These are phyloP conservation scores for Quercus robur DNA, from an alignment of 306 rosid species.

Conservation along the genomic window DNA sequence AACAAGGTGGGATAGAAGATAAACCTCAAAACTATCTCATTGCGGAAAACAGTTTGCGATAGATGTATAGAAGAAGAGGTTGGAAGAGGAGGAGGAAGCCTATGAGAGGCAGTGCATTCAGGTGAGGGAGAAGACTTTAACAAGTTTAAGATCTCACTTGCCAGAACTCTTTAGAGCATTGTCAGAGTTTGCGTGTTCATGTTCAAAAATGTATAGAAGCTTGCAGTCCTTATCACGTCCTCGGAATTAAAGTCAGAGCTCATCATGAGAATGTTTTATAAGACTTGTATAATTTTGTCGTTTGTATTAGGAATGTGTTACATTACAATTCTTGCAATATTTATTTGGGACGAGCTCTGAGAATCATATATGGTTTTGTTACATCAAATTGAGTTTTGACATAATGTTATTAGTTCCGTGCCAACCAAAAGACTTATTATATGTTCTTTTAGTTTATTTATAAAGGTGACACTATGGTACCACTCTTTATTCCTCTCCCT, in stretches of 20 bases:
- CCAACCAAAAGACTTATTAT: too few relatives aligned
- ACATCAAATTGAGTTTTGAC: too few relatives aligned
- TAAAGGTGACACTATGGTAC: too few relatives aligned
- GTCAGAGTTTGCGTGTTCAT: conserved; percentile 49
- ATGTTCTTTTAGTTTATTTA: too few relatives aligned
- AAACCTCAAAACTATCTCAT: conserved; percentile 21
- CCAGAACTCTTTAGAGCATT: conserved; percentile 83
- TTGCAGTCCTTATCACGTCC: conserved; percentile 44
- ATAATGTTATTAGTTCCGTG: too few relatives aligned
- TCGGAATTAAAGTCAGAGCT: conserved; percentile 35
- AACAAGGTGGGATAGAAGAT: conserved; percentile 42
- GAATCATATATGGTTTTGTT: too few relatives aligned
- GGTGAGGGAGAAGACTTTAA: conserved; percentile 82
- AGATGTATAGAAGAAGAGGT: conserved; percentile 57
- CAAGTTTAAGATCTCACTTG: conserved; percentile 55
- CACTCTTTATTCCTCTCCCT: too few relatives aligned
- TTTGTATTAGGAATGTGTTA: too few relatives aligned
- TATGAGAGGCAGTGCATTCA: conserved; percentile 54
- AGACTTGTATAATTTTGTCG: too few relatives aligned
- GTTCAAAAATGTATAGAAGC: conserved; percentile 63
- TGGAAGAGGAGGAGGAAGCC: conserved; percentile 63
- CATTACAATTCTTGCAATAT: too few relatives aligned
- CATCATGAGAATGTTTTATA: conserved; percentile 1
- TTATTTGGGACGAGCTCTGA: too few relatives aligned
- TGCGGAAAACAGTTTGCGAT: conserved; percentile 52